phyloP scores from a whole-genome alignment of 768 basidiomycete genomes.

The Tricholoma bakamatsutake region DNA sequence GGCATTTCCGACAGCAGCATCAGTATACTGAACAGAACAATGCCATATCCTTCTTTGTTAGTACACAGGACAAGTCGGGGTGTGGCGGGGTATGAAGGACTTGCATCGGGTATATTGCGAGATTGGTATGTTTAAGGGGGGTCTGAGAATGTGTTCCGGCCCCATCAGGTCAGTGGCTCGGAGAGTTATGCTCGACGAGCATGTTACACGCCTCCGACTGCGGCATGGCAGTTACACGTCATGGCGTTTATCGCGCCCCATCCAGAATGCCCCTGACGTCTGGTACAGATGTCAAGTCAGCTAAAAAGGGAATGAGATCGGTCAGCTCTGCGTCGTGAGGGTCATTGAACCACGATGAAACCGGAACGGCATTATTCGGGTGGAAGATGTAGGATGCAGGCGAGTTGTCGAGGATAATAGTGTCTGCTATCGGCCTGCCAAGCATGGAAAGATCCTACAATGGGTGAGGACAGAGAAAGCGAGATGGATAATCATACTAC shows the following conservation, averaged over 20 bases:
- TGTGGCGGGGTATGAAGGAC: slow-evolving; percentile 9
- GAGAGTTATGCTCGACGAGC: background rate
- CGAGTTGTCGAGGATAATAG: slow-evolving; percentile 98
- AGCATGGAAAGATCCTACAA: slow-evolving; percentile 90
- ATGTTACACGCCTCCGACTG: background rate
- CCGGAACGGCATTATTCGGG: slow-evolving; percentile 96
- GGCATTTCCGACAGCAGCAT: slow-evolving; percentile 2
- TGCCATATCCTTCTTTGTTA: slow-evolving; percentile 1
- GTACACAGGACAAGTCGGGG: slow-evolving; percentile 7
- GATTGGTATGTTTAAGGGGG: background rate
- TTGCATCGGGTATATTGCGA: slow-evolving; percentile 11
- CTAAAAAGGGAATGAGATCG: slow-evolving; percentile 89
- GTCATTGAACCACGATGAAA: slow-evolving; percentile 99
- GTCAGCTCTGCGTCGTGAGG: slow-evolving; percentile 97
- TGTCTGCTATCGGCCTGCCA: slow-evolving; percentile 87
- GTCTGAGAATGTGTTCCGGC: background rate
- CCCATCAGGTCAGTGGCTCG: background rate
- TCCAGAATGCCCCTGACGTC: slow-evolving; percentile 92
- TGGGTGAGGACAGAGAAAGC: background rate
- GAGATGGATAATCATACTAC: slow-evolving; percentile 33
- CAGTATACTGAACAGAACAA: background rate
- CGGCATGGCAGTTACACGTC: background rate
- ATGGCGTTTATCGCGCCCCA: slow-evolving; percentile 52
- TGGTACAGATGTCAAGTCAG: slow-evolving; percentile 75
- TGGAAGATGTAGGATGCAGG: slow-evolving; percentile 99